phyloP scores from a whole-genome alignment of 192 early-diverging fungal genomes.

The Coemansia sp. region DNA sequence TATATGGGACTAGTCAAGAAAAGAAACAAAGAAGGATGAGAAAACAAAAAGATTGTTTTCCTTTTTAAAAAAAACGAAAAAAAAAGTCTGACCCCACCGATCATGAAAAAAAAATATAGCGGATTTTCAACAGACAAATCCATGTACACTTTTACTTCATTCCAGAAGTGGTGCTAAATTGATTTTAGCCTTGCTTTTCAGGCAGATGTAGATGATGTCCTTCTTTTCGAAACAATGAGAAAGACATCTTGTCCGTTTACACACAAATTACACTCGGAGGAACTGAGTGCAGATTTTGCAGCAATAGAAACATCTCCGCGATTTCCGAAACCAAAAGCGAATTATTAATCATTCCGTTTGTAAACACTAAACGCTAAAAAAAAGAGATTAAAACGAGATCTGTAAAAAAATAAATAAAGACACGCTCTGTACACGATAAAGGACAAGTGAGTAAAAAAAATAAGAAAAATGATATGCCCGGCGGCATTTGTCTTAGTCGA shows the following conservation, averaged over 20 bases:
- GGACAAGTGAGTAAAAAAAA: neutral
- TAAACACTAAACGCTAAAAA: neutral
- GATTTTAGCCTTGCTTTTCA: too few species aligned
- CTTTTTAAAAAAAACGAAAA: neutral
- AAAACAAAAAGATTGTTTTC: neutral
- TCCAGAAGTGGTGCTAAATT: too few species aligned
- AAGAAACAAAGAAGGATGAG: neutral
- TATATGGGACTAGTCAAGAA: neutral
- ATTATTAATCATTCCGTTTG: neutral
- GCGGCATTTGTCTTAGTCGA: constrained; percentile 33
- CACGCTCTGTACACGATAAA: neutral
- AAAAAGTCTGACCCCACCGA: too few species aligned
- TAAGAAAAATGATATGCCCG: neutral
- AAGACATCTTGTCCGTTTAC: too few species aligned
- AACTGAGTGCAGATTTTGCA: neutral
- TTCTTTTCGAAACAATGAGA: too few species aligned
- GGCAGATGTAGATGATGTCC: too few species aligned
- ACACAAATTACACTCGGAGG: neutral
- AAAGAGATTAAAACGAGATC: neutral
- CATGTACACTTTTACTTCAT: too few species aligned
- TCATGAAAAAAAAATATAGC: too few species aligned
- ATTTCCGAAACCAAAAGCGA: neutral
- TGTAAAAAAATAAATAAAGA: neutral
- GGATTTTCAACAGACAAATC: too few species aligned
- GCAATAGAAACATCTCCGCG: neutral